These are phyloP conservation scores for Botrytis sinoallii DNA, from an alignment of 2,329 filamentous ascomycete species.

Conservation along the genomic window DNA sequence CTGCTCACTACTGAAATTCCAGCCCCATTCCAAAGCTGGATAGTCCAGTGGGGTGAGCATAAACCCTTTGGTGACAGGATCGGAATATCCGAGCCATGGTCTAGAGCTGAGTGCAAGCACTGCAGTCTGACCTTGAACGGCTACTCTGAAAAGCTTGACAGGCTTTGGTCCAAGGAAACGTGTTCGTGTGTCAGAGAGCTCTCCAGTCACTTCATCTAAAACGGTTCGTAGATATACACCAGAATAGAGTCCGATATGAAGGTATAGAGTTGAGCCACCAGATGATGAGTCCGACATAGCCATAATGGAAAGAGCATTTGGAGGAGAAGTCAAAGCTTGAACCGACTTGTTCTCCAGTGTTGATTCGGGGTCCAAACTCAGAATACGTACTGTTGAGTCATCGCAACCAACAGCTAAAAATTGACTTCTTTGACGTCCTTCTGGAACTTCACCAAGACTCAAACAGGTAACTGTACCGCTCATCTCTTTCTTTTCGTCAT, in stretches of 20 bases:
- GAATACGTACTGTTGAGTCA: constrained; percentile 90
- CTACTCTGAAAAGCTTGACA: constrained; percentile 88
- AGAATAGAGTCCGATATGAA: constrained; percentile 93
- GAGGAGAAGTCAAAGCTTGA: constrained; percentile 86
- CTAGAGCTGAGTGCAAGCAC: constrained; percentile 88
- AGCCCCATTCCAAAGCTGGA: constrained; percentile 83
- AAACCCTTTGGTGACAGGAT: constrained; percentile 81
- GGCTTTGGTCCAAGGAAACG: constrained; percentile 91
- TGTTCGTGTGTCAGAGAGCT: constrained; percentile 89
- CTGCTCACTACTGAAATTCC: constrained; percentile 95
- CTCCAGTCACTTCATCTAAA: constrained; percentile 90
- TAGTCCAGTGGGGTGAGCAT: constrained; percentile 92
- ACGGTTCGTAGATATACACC: constrained; percentile 95
- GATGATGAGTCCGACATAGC: constrained; percentile 92
- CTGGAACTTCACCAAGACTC: constrained; percentile 89
- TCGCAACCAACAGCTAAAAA: constrained; percentile 96
- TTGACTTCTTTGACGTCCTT: constrained; percentile 82
- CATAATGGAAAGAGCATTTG: constrained; percentile 86
- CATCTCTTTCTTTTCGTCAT: constrained; percentile 93
- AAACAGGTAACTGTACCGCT: constrained; percentile 91
- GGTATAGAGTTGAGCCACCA: constrained; percentile 82
- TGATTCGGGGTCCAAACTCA: constrained; percentile 84
- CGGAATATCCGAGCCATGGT: constrained; percentile 94
- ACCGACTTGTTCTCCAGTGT: constrained; percentile 92
- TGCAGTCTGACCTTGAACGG: constrained; percentile 77